Conservation (phyloP, 352 stramenopile genomes). For the Phytophthora boehmeriae region DNA sequence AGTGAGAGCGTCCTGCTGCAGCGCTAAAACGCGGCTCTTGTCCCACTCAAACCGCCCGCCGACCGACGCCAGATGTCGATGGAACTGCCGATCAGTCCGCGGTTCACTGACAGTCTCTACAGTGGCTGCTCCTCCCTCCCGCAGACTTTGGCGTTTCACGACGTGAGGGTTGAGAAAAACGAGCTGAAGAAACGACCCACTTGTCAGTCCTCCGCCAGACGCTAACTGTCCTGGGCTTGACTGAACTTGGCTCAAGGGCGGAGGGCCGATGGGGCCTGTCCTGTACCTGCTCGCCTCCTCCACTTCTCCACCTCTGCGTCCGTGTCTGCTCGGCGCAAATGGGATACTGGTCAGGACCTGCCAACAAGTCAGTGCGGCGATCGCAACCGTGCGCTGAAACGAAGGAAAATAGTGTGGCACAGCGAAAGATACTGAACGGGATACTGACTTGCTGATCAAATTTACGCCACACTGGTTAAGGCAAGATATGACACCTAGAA, state of each 20-base stretch:
- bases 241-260: neutral
- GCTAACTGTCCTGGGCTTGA: constrained; percentile 1
- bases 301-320: neutral
- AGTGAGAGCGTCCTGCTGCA: neutral
- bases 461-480: too few species aligned
- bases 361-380: neutral
- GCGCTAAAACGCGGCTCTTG: neutral
- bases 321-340: constrained; percentile 2
- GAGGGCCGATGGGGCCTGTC: neutral
- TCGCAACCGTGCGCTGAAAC: too few species aligned
- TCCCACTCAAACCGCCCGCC: too few species aligned
- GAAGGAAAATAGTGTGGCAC: too few species aligned
- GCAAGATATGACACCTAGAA: too few species aligned
- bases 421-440: too few species aligned
- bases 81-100: neutral
- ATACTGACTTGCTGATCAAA: too few species aligned
- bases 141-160: neutral
- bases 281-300: neutral
- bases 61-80: neutral
- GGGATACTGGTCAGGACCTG: neutral
- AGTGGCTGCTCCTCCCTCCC: neutral
- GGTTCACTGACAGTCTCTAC: too few species aligned
- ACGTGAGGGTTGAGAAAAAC: neutral
- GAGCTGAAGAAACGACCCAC: neutral
- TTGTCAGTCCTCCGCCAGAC: neutral